Conservation (phyloP, 805 yeast genomes). For the Wickerhamiella musiphila region DNA sequence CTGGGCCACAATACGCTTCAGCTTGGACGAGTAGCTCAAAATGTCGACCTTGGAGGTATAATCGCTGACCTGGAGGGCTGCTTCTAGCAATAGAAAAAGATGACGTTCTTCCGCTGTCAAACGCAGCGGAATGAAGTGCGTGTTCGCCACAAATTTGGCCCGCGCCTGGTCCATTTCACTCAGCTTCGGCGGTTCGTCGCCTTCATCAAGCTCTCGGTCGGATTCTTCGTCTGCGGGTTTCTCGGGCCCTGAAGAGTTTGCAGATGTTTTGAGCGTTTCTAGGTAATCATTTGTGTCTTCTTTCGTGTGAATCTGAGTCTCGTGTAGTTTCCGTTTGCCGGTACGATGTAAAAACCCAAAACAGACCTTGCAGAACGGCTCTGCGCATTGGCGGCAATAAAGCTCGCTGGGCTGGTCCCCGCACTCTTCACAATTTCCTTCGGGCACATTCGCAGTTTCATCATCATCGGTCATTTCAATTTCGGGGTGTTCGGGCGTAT, state of each 20-base stretch:
- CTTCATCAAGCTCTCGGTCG: slow-evolving; percentile 3
- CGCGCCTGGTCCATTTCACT: slow-evolving; percentile 10
- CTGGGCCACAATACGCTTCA: slow-evolving; percentile 56
- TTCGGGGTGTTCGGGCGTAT: not conserved
- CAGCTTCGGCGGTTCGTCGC: slow-evolving; percentile 5
- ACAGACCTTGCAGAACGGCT: slow-evolving; percentile 53
- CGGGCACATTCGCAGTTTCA: slow-evolving; percentile 1
- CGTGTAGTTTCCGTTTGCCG: slow-evolving; percentile 26
- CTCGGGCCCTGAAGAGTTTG: slow-evolving; percentile 9
- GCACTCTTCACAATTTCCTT: slow-evolving; percentile 45
- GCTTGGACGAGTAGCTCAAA: slow-evolving; percentile 43
- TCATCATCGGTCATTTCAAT: slow-evolving; percentile 1
- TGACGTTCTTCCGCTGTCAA: slow-evolving; percentile 53
- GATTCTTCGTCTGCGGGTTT: not conserved
- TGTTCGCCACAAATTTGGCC: slow-evolving; percentile 21
- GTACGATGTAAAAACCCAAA: slow-evolving; percentile 51
- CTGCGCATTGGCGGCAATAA: slow-evolving; percentile 45
- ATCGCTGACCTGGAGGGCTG: slow-evolving; percentile 62
- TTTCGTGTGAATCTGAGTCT: slow-evolving; percentile 10
- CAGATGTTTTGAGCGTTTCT: not conserved
- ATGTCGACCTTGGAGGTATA: slow-evolving; percentile 69
- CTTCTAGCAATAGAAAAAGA: slow-evolving; percentile 46
- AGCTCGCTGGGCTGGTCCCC: slow-evolving; percentile 54
- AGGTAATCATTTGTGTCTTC: not conserved
- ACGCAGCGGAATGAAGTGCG: slow-evolving; percentile 48